A percentile compares a stretch with the other conserved stretches of the same genome.
phyloP scores from a whole-genome alignment of 2,329 filamentous ascomycete species.

The Alternaria sp. region DNA sequence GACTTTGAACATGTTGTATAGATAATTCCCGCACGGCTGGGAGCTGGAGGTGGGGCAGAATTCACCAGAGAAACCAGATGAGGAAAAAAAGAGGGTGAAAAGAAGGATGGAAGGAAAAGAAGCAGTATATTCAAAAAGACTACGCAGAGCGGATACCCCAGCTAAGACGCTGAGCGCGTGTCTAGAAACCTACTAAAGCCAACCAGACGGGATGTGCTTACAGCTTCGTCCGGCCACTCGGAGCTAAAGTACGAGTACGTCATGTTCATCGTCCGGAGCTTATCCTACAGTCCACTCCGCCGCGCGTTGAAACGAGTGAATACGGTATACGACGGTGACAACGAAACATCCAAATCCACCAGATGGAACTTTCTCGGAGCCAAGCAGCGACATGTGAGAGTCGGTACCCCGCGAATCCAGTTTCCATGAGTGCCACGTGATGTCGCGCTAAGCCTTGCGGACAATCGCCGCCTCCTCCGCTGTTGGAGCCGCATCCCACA shows the following conservation, averaged over 20 bases:
- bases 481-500: conserved; percentile 30
- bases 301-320: not conserved
- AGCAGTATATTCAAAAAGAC: not conserved
- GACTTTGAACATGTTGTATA: conserved; percentile 42
- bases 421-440: conserved; percentile 28
- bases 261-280: conserved; percentile 18
- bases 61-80: not conserved
- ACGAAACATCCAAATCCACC: not conserved
- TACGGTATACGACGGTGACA: not conserved
- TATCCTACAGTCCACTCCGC: conserved; percentile 2
- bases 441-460: conserved; percentile 21
- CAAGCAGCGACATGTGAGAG: conserved; percentile 6
- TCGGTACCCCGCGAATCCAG: conserved; percentile 15
- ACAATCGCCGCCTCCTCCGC: conserved; percentile 25
- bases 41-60: not conserved
- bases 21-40: not conserved
- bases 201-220: conserved; percentile 19
- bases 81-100: not conserved
- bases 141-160: conserved; percentile 2
- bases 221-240: conserved; percentile 26
- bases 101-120: not conserved
- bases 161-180: conserved; percentile 9
- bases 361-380: conserved; percentile 1
- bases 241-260: conserved; percentile 29
- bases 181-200: conserved; percentile 13